Base-by-base conservation (phyloP, 179 eudicot species). In the Camellia oleifera region DNA sequence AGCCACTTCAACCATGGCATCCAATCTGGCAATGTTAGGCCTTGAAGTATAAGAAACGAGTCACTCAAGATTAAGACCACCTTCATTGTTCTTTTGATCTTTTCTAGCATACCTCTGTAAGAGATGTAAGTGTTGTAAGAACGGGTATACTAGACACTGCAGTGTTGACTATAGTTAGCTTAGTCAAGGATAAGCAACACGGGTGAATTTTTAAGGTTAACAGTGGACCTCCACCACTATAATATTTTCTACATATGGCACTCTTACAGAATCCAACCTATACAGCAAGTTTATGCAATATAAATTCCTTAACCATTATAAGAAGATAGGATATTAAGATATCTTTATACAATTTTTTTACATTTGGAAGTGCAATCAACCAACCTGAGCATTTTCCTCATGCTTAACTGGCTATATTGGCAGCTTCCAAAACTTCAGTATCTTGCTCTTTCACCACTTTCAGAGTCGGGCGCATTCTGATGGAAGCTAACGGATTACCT, bases 381-480 rank as follows among this genome's bases (percentile, higher is more conserved):
- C 66, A 32, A 74, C 77, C 77, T 74, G 66, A 42, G 45, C 67
- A 15, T 11, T 15, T 58, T 40, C 70, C 70, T 56, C 58, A 11
- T 3, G 50, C 52, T 74, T 56, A 57, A 74, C 6, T 17, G 50
- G 53, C 77, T 65, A 56, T 0, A 52, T 57, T 52, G 57, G 66
- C 52, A 74, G 65, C 50, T 67, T 74, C 77, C 65, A 7, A 14
- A 57, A 74, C 52, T 14, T 40, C 77, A 74, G 12, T 7, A 57
- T 40, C 48, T 17, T 18, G 65, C 45, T 72, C 67, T 63, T 63
- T 63, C 23, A 63, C 40, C 67, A 63, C 77, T 60, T 74, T 14
- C 64, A 56, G 77, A 17, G 67, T 75, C 4, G 77, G 54, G 14
- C 14, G 0, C 77, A 20, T 18, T 18, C 67, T 63, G 67, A 63